Conservation (phyloP, 805 yeast species). For the Candida alai region DNA sequence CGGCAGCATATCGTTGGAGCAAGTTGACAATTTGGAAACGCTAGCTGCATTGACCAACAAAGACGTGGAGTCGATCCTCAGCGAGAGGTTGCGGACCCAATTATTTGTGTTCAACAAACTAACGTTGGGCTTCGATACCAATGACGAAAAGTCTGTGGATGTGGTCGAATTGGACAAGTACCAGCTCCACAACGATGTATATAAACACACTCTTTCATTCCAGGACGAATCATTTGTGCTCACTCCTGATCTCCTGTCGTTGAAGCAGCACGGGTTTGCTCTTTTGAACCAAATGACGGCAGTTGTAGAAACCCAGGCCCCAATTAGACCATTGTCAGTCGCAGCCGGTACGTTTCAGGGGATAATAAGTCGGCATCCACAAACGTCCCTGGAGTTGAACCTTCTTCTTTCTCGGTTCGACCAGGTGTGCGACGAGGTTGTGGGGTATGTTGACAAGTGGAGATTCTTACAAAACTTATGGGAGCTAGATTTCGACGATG, state of each 20-base stretch:
- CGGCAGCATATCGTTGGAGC: constrained; percentile 14
- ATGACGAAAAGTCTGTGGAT: constrained; percentile 2
- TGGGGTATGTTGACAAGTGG: constrained; percentile 50
- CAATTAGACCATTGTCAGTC: constrained; percentile 6
- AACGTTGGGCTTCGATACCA: not conserved
- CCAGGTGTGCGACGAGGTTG: constrained; percentile 21
- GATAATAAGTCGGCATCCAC: not conserved
- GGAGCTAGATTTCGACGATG: constrained; percentile 44
- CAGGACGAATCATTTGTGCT: constrained; percentile 34
- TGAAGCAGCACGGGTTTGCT: constrained; percentile 29
- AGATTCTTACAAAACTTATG: constrained; percentile 51
- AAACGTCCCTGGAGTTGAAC: not conserved
- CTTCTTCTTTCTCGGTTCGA: constrained; percentile 17
- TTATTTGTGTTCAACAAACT: constrained; percentile 7
- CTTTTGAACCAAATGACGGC: constrained; percentile 14
- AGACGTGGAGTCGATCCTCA: constrained; percentile 19
- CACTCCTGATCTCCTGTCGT: constrained; percentile 36
- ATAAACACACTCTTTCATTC: constrained; percentile 32
- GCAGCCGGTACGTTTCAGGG: not conserved
- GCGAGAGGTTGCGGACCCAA: constrained; percentile 17
- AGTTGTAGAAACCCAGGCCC: constrained; percentile 16
- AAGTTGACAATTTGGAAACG: constrained; percentile 14
- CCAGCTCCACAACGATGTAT: constrained; percentile 2
- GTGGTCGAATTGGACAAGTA: constrained; percentile 6
- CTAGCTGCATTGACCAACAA: constrained; percentile 21